Evolutionary conservation across 169 alveolate genomes (phyloP), one percentile per base, ranked within the genome.

Genomic region (Eimeria falciformis): DNA sequence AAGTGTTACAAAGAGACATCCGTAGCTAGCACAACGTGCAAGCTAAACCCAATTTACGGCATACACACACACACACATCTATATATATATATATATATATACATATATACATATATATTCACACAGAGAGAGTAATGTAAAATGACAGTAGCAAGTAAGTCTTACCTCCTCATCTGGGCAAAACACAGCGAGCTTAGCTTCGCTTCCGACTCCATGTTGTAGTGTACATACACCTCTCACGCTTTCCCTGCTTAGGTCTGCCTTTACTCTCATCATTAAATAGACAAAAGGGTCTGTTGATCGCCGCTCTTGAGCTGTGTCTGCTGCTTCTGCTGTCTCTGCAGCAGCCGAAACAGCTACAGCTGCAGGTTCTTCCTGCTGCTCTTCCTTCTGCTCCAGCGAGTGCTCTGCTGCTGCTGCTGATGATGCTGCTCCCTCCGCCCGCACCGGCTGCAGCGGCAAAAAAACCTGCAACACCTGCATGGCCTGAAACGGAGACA

Each of bases 211-310:
- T 1, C 94, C 94, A 23, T 69, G 56, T 14, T 73, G 89, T 17
- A 91, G 92, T 29, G 73, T 62, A 68, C 87, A 75, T 21, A 82
- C 92, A 40, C 94, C 94, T n/a, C 94, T 88, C 25, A 91, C 94
- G 33, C 82, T 43, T 62, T 91, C 92, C 33, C 94, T 46, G 58
- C 68, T 82, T 85, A 91, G 58, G 46, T 91, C 94, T 37, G 90
- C 92, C 3, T 40, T 46, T 11, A 91, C 81, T 27, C 58, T 58
- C 84, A 73, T 6, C 55, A 29, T 21, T 33, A 78, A 37, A 21
- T 17, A 37, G 9, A 45, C 55, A 29, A 58, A 14, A 69, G 45
- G 55, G 50, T 37, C 81, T n/a, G 33, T 27, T 62, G 12, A 7
- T 3, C 25, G 3, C 5, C 46, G 11, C n/a, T 69, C 81, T 23